A percentile compares a stretch with the other conserved stretches of the same genome.
Evolutionary conservation across 495 filamentous ascomycete genomes (phyloP).

Genomic region (Aspergillus nidulans): DNA sequence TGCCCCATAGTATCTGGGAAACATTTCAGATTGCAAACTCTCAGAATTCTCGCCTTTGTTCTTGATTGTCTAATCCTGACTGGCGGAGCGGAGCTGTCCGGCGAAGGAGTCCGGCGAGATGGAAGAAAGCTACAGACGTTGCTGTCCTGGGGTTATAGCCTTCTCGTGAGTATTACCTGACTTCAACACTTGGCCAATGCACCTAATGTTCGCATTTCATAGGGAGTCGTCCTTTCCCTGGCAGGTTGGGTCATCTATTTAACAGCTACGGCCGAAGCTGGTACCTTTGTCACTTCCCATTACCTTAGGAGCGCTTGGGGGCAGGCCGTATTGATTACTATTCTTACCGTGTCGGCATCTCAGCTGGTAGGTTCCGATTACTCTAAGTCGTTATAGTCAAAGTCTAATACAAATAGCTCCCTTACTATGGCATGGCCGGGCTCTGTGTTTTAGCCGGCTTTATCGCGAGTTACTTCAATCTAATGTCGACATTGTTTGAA

Average conservation of each 20-base stretch:
- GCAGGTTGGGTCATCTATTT: conserved; percentile 23
- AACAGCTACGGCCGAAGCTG: conserved; percentile 18
- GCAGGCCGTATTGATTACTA: conserved; percentile 27
- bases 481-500: conserved; percentile 22
- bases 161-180: conserved; percentile 31
- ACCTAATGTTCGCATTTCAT: conserved; percentile 3
- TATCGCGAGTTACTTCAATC: conserved; percentile 27
- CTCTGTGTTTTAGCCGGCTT: conserved; percentile 33
- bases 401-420: conserved; percentile 27
- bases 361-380: conserved; percentile 32
- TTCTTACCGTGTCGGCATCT: conserved; percentile 33
- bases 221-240: conserved; percentile 35
- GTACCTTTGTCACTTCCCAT: conserved; percentile 25
- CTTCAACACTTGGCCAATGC: no score
- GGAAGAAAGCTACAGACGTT: conserved; percentile 24
- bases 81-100: conserved; percentile 27
- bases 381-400: neutral
- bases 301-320: conserved; percentile 35
- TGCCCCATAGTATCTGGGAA: conserved; percentile 35
- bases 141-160: conserved; percentile 30
- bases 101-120: conserved; percentile 18
- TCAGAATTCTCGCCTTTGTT: conserved; percentile 25
- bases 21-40: conserved; percentile 19
- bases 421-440: conserved; percentile 31
- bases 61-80: conserved; percentile 37